Base-by-base conservation (phyloP, 208 protist species). In the Borovskyia barvae region DNA sequence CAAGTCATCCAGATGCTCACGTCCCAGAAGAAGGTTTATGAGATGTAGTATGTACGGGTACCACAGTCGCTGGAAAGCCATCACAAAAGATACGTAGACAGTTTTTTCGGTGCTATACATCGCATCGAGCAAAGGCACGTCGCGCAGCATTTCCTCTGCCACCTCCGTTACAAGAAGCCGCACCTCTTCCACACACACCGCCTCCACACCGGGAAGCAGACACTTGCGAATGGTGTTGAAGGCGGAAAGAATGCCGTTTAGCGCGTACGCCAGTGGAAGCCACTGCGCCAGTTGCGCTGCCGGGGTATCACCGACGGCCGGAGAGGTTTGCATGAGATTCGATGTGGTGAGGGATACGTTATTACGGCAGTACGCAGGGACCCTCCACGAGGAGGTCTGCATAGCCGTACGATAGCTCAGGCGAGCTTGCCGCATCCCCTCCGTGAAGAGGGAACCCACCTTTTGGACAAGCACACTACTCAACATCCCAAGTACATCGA, bases 171-270 rank as follows among this genome's bases (percentile, higher is more conserved):
- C 53, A 19, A 94, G 62, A 35, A 32, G 51, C 14, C 56, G 69
- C 50, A 92, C 69, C 49, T 75, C 69, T 56, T 71, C 57, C 14
- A 39, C 71, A 49, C 79, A 87, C 37, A 61, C 60, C 4, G 68
- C 26, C 64, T 80, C 73, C 33, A 90, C 53, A 8, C 83, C 85
- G 0, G 78, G 68, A 24, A 91, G 35, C 11, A 90, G 37, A 50
- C 82, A 87, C 64, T 86, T 87, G 40, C 82, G 82, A 20, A 92
- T 76, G 20, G 70, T 48, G 62, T 95, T 95, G 59, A 89, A 85
- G 45, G 82, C 77, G 24, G 75, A 60, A 17, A 92, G 69, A 14
- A 82, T 36, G 28, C 88, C 88, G 58, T 95, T 95, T 19, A 95
- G 49, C 6, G 83, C 85, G 62, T 92, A 92, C 12, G 88, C 82